phyloP scores from a whole-genome alignment of 257 asterid species.

The Galeopsis tetrahit region DNA sequence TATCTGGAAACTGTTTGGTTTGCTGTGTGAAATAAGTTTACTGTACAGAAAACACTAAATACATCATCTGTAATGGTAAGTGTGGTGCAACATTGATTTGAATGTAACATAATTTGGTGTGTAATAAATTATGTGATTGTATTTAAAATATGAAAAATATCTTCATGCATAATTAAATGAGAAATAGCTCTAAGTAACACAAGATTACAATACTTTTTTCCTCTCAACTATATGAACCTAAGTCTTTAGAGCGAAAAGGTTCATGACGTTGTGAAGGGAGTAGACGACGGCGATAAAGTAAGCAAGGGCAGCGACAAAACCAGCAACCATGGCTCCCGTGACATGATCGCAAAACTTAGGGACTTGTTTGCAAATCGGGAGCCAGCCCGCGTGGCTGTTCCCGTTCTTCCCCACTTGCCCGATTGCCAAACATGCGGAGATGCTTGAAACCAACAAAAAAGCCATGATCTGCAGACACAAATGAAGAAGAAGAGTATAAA shows the following conservation, averaged over 20 bases:
- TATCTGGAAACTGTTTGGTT: constrained; percentile 27
- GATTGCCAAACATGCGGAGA: constrained; percentile 70
- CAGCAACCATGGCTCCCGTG: constrained; percentile 65
- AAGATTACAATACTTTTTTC: neutral
- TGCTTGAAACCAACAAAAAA: constrained; percentile 71
- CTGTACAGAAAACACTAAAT: constrained; percentile 27
- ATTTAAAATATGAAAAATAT: neutral
- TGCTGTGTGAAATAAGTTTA: constrained; percentile 28
- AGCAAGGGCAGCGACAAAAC: constrained; percentile 60
- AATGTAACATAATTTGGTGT: constrained; percentile 38
- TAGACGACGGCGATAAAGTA: constrained; percentile 63
- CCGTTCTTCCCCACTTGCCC: constrained; percentile 80
- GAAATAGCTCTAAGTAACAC: constrained; percentile 1
- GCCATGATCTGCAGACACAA: constrained; percentile 49
- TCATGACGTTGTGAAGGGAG: constrained; percentile 61
- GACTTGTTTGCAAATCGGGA: constrained; percentile 81
- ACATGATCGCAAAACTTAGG: constrained; percentile 76
- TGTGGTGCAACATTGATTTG: constrained; percentile 10
- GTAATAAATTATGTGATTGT: constrained; percentile 30
- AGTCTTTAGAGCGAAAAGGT: constrained; percentile 50
- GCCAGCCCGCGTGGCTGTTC: constrained; percentile 87
- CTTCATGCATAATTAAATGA: neutral
- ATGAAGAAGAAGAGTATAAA: neutral
- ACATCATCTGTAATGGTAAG: neutral
- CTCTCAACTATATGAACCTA: neutral